phyloP scores from a whole-genome alignment of 495 filamentous ascomycete species.

The Talaromyces borbonicus region DNA sequence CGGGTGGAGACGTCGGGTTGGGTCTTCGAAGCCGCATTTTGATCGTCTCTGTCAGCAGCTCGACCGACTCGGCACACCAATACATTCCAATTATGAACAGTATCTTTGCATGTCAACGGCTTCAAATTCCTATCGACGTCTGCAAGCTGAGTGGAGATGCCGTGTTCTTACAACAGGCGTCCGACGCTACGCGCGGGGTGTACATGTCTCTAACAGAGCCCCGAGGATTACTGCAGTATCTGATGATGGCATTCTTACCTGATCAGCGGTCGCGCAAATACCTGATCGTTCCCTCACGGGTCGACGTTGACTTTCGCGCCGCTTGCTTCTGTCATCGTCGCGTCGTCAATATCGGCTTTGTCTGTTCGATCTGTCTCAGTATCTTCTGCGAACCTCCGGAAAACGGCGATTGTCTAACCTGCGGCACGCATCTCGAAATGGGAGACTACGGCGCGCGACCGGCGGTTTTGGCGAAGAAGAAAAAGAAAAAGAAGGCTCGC shows the following conservation, averaged over 20 bases:
- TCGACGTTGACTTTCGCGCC: slow-evolving; percentile 87
- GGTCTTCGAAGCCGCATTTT: slow-evolving; percentile 75
- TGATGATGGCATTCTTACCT: slow-evolving; percentile 90
- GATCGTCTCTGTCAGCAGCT: slow-evolving; percentile 74
- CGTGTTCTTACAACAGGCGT: slow-evolving; percentile 92
- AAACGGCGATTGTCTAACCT: slow-evolving; percentile 75
- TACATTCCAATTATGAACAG: slow-evolving; percentile 98
- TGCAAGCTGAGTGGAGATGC: slow-evolving; percentile 74
- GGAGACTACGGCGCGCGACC: slow-evolving; percentile 67
- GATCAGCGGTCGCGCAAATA: slow-evolving; percentile 56
- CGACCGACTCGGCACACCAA: slow-evolving; percentile 72
- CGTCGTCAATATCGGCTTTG: slow-evolving; percentile 86
- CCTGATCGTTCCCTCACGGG: slow-evolving; percentile 68
- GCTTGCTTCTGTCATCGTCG: slow-evolving; percentile 93
- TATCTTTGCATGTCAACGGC: slow-evolving; percentile 84
- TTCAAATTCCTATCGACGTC: slow-evolving; percentile 82
- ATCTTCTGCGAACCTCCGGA: slow-evolving; percentile 62
- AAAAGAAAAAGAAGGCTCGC: slow-evolving; percentile 58
- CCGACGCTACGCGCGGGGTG: slow-evolving; percentile 78
- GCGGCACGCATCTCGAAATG: slow-evolving; percentile 70
- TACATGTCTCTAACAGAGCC: slow-evolving; percentile 66
- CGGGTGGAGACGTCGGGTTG: slow-evolving; percentile 29
- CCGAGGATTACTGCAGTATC: slow-evolving; percentile 68
- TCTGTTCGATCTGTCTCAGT: slow-evolving; percentile 91
- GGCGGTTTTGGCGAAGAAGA: slow-evolving; percentile 58